A percentile compares a stretch with the other conserved stretches of the same genome.
Conservation (phyloP, 2,329 filamentous ascomycete species). For the Penicillium sp. region DNA sequence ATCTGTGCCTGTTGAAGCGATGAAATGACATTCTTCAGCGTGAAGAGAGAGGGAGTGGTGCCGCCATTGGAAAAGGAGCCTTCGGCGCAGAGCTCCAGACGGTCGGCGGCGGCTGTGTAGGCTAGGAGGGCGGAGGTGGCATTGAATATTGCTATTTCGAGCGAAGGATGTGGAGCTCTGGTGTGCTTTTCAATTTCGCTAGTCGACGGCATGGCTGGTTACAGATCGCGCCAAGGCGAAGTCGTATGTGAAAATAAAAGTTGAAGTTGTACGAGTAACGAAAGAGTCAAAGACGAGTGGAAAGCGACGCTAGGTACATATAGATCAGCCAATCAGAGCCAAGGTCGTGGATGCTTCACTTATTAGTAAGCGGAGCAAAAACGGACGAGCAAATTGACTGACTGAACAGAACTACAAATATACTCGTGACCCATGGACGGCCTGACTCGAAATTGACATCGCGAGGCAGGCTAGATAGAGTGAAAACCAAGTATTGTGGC, state of each 20-base stretch:
- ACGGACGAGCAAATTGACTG: too few species aligned
- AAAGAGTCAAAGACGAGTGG: too few species aligned
- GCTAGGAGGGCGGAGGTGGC: slow-evolving; percentile 42
- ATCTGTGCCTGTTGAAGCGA: slow-evolving; percentile 20
- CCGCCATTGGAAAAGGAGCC: slow-evolving; percentile 39
- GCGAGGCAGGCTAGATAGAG: neutral
- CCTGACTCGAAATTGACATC: neutral
- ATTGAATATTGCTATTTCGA: slow-evolving; percentile 50
- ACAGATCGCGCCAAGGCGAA: too few species aligned
- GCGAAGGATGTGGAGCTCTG: neutral
- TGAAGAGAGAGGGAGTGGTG: slow-evolving; percentile 34
- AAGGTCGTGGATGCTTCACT: neutral
- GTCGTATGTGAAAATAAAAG: too few species aligned
- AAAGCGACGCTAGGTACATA: too few species aligned
- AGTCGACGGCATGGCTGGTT: neutral
- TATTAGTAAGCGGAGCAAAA: neutral
- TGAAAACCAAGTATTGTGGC: neutral
- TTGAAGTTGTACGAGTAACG: too few species aligned
- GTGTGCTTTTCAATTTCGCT: neutral
- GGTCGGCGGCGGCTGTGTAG: slow-evolving; percentile 36
- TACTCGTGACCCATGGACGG: too few species aligned
- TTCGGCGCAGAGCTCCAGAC: slow-evolving; percentile 49
- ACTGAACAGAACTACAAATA: too few species aligned
- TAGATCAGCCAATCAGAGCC: neutral
- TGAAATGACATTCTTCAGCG: slow-evolving; percentile 20